These are phyloP conservation scores for Raddia distichophylla DNA, from an alignment of 176 grass and related monocot genomes.

Conservation along the genomic window DNA sequence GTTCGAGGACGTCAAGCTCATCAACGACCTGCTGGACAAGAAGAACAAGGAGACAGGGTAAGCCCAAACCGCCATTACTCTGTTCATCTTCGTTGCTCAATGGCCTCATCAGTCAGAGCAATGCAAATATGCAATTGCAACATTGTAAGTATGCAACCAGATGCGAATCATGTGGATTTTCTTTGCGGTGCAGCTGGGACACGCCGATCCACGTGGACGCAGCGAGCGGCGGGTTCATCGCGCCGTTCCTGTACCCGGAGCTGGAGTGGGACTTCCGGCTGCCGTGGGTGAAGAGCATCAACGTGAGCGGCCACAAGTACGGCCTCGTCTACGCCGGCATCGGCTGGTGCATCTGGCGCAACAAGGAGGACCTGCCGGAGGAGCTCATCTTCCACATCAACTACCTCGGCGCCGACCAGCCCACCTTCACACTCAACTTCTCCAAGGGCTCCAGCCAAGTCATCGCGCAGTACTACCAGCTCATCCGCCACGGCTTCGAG, in stretches of 20 bases:
- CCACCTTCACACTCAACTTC: constrained; percentile 98
- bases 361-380: constrained; percentile 88
- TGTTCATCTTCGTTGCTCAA: neutral
- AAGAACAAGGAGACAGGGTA: constrained; percentile 84
- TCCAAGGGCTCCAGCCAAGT: constrained; percentile 97
- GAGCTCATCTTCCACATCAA: constrained; percentile 99
- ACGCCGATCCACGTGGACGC: constrained; percentile 93
- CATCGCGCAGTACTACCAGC: constrained; percentile 98
- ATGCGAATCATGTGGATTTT: neutral
- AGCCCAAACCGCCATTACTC: neutral
- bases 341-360: constrained; percentile 90
- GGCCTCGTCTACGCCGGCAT: constrained; percentile 98
- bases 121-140: no score
- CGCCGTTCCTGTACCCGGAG: constrained; percentile 97
- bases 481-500: constrained; percentile 94
- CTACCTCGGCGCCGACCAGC: constrained; percentile 95
- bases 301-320: constrained; percentile 98
- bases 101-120: neutral
- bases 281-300: constrained; percentile 95
- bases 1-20: constrained; percentile 95
- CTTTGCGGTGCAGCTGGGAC: constrained; percentile 49
- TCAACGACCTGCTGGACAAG: constrained; percentile 70
- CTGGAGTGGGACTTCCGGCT: constrained; percentile 94
- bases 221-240: constrained; percentile 97
- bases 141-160: neutral